phyloP scores from a whole-genome alignment of 1,284 basidiomycete genomes.

The Phenoliferia sp. region DNA sequence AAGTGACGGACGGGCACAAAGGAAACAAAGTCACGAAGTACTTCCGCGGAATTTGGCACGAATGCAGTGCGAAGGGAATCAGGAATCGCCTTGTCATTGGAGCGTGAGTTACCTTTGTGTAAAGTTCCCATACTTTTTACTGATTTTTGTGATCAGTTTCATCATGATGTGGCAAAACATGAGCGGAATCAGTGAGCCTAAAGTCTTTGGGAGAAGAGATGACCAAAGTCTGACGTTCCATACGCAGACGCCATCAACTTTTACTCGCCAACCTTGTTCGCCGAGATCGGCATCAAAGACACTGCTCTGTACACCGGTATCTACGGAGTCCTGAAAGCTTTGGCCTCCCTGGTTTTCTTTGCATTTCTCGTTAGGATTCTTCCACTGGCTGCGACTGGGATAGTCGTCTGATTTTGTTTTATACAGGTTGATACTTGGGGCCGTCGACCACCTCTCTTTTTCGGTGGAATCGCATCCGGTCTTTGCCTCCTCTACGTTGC shows the following conservation, averaged over 20 bases:
- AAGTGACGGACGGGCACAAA: conserved; percentile 19
- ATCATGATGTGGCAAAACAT: conserved; percentile 41
- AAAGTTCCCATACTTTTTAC: background rate
- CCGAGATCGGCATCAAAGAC: conserved; percentile 41
- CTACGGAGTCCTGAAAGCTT: conserved; percentile 45
- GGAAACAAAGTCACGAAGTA: conserved; percentile 2
- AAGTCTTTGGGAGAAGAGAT: conserved; percentile 35
- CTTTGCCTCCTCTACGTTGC: conserved; percentile 15
- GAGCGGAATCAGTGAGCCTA: conserved; percentile 32
- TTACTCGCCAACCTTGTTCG: conserved; percentile 42
- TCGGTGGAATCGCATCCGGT: conserved; percentile 4
- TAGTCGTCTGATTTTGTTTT: conserved; percentile 18
- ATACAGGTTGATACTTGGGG: conserved; percentile 38
- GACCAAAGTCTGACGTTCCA: background rate
- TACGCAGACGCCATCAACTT: conserved; percentile 21
- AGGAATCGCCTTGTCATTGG: conserved; percentile 36
- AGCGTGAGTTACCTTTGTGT: background rate
- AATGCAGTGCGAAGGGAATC: conserved; percentile 22
- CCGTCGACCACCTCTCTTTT: conserved; percentile 37
- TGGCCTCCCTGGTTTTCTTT: conserved; percentile 37
- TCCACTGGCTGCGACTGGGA: background rate
- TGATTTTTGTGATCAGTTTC: too few relatives aligned
- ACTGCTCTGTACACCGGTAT: conserved; percentile 43
- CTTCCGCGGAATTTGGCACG: conserved; percentile 9
- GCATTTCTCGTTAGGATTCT: conserved; percentile 23